Base-by-base conservation (phyloP, 164 flowering plant species). In the Tetracentron sinense region DNA sequence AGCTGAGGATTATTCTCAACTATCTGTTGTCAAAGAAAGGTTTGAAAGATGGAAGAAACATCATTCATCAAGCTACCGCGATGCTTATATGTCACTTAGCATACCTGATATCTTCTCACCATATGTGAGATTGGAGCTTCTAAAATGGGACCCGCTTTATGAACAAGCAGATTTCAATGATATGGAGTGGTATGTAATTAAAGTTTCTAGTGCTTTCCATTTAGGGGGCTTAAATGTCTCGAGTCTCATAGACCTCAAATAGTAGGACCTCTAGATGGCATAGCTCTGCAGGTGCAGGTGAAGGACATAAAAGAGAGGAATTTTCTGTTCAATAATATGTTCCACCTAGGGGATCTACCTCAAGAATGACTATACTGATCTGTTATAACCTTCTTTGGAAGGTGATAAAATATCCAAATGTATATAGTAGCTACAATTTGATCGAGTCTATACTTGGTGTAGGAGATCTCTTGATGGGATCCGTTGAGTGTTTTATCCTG, bases 111-210 rank as follows among this genome's bases (percentile, higher is more conserved):
- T 95, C 59, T 88, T 92, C 70, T 89, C 99, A 48, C 96, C 97
- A 3, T 95, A 84, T 75, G 97, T 95, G 66, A 84, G 97, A 69
- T 58, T 92, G 74, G 99, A 95, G 80, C 97, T 95, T 72, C 75
- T 89, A 50, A 86, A 83, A 78, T 95, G 99, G 99, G 97, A 95
- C 44, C 97, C 97, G 6, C 91, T 95, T 26, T 82, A 84, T 70
- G 83, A 78, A 55, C 82, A 81, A 60, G 60, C 74, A 31, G 90
- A 90, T 75, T 95, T 95, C 65, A 63, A 70, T 69, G 78, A 88
- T 52, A 95, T 89, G 99, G 77, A 85, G 66, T 95, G 99, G 99
- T 94, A 81, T 27, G 69, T 38, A 21, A 49, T 28, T 64, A 27
- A 44, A 29, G 49, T 20, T 21, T 17, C 61, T 35, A 12, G 26